Percentiles rank a stretch among this genome's conserved stretches.
phyloP scores from a whole-genome alignment of 345 rosid genomes.

The Acer saccharum region DNA sequence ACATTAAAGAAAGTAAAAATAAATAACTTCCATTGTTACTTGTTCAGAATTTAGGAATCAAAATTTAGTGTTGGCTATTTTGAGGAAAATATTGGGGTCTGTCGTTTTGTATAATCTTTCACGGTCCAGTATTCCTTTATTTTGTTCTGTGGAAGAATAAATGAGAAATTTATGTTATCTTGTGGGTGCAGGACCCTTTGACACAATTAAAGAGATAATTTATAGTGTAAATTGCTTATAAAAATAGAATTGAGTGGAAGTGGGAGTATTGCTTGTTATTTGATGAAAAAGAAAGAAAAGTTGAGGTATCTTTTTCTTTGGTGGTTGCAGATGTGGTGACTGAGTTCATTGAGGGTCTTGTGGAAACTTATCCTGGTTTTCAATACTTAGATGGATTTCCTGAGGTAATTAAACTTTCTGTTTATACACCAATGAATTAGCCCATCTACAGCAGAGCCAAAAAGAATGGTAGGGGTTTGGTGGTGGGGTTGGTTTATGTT shows the following conservation, averaged over 20 bases:
- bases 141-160: neutral
- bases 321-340: slow-evolving; percentile 81
- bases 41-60: neutral
- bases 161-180: neutral
- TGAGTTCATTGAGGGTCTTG: slow-evolving; percentile 93
- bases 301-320: neutral
- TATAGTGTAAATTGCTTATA: neutral
- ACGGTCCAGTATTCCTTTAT: neutral
- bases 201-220: neutral
- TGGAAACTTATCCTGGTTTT: slow-evolving; percentile 84
- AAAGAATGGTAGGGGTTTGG: neutral
- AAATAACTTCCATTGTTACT: no score
- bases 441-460: neutral
- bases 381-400: slow-evolving; percentile 96
- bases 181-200: neutral
- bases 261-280: neutral
- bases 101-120: neutral
- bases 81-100: neutral
- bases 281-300: neutral
- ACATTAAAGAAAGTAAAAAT: neutral
- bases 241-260: neutral
- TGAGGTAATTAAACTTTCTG: slow-evolving; percentile 48
- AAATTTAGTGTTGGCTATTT: neutral
- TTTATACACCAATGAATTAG: neutral
- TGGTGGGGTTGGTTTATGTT: neutral